Evolutionary conservation across 108 stramenopile genomes (phyloP), one percentile per base, ranked within the genome.

Genomic region (Fistulifera solaris): DNA sequence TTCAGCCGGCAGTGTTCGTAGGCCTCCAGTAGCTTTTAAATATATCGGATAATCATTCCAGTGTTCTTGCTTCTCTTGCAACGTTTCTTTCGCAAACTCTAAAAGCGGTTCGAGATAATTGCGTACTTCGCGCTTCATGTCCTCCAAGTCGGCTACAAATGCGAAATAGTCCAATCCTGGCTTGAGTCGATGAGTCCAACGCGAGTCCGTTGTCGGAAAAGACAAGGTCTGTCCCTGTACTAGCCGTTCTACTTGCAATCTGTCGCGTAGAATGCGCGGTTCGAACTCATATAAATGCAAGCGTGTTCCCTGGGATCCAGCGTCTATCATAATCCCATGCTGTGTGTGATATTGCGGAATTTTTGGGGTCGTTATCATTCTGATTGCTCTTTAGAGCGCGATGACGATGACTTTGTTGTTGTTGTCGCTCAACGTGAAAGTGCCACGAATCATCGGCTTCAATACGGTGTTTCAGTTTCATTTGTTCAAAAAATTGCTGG

Each of bases 21-120:
- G 59, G 15, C 94, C 94, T 11, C 83, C 94, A 25, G 94, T 95
- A 0, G 94, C 94, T 68, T 93, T 95, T 52, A 95, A 71, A 58
- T 80, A 95, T 8, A 95, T 93, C 11, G 91, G 94, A 54, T 77
- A 93, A 18, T 61, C 52, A 40, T 55, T 25, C 65, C 77, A 94
- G 23, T 72, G 47, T 5, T 74, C 52, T 63, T 85, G 56, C 50
- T 89, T 81, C 38, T 49, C 73, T 35, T 62, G 59, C 10, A 94
- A 67, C 8, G 85, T 71, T 8, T 72, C 43, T 47, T 76, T 82
- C 48, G 94, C 89, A 63, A 86, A 89, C 15, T 75, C 72, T 22
- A 94, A 35, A 8, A 93, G 68, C 7, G 84, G 81, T 5, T 59
- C 56, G 19, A 93, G 65, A 63, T 87, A 83, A 13, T 64, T 38